phyloP scores from a whole-genome alignment of 2,329 filamentous ascomycete genomes.

The Monosporascus ibericus region DNA sequence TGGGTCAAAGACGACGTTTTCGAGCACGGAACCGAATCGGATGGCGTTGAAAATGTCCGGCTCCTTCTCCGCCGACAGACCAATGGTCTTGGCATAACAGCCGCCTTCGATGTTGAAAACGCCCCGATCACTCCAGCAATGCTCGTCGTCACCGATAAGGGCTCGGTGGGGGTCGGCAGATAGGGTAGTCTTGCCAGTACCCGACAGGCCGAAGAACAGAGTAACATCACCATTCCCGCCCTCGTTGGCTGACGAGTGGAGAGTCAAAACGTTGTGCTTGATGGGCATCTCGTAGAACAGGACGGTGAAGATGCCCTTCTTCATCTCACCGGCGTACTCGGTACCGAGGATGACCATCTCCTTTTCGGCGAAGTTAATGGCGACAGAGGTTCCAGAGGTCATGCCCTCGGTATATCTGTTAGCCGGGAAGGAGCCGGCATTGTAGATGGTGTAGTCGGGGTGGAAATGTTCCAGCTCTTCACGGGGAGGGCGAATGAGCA shows the following conservation, averaged over 20 bases:
- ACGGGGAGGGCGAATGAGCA: conserved; percentile 89
- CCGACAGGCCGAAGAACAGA: conserved; percentile 97
- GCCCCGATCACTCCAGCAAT: conserved; percentile 96
- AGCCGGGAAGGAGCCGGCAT: conserved; percentile 95
- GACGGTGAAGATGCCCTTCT: conserved; percentile 98
- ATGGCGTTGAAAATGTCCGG: conserved; percentile 96
- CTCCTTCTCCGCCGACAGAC: conserved; percentile 96
- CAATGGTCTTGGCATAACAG: conserved; percentile 98
- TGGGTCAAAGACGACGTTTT: conserved; percentile 98
- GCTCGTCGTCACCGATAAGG: conserved; percentile 97
- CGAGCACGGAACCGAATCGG: conserved; percentile 91
- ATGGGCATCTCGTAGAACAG: conserved; percentile 99
- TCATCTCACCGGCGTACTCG: conserved; percentile 97
- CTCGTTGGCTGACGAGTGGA: conserved; percentile 98
- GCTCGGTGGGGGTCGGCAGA: conserved; percentile 95
- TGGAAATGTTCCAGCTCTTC: conserved; percentile 97
- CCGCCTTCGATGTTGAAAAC: conserved; percentile 99
- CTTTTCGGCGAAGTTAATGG: conserved; percentile 98
- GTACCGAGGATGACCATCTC: conserved; percentile 99
- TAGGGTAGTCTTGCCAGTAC: conserved; percentile 96
- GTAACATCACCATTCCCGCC: conserved; percentile 92
- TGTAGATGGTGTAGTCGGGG: conserved; percentile 99
- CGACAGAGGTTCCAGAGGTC: conserved; percentile 96
- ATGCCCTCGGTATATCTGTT: conserved; percentile 98
- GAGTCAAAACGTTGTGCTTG: conserved; percentile 97